Base-by-base conservation (phyloP, 2,329 filamentous ascomycete genomes). In the Fusarium transvaalense region DNA sequence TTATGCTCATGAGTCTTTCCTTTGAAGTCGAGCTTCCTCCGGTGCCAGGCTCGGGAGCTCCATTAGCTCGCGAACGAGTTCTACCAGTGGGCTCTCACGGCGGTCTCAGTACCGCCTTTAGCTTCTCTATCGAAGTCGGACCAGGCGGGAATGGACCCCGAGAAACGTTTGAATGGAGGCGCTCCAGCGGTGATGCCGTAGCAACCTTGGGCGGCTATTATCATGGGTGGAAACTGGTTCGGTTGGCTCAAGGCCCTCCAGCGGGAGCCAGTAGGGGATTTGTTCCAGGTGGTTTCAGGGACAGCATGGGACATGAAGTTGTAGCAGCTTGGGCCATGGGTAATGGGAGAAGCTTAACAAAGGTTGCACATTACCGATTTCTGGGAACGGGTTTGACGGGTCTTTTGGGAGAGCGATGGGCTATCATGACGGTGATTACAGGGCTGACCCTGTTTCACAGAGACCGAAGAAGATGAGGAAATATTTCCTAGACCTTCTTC, bases 111-210 rank as follows among this genome's bases (percentile, higher is more conserved):
- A 31, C 45, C 12, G 51, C 55, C 3, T 73, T 66, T 34, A 52
- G 42, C 12, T 72, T 74, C 43, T 29, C 45, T 23, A 66, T 72
- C 21, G 72, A 73, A 51, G 56, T 63, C 13, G 72, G 72, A 10
- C 47, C 43, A 25, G 12, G 25, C 15, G 63, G 64, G 2, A 64
- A 68, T 19, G 66, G 57, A 6, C 60, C 64, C 5, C 61, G 72
- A 19, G 72, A 74, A 47, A 34, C 41, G n/a, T 74, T 73, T 17
- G 66, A 74, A 43, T 74, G 72, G 72, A 55, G 71, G 10, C 61
- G 52, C 9, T 74, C 71, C 6, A 50, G 56, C 8, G 61, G 69
- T 2, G 61, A 65, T 17, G 66, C 68, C 2, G 57, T 74, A 31
- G 46, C 50, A 21, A 51, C 37, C 17, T 50, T 74, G 4, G 64